Evolutionary conservation across 2,329 filamentous ascomycete genomes (phyloP).

Genomic region (Trichophyton schoenleinii): DNA sequence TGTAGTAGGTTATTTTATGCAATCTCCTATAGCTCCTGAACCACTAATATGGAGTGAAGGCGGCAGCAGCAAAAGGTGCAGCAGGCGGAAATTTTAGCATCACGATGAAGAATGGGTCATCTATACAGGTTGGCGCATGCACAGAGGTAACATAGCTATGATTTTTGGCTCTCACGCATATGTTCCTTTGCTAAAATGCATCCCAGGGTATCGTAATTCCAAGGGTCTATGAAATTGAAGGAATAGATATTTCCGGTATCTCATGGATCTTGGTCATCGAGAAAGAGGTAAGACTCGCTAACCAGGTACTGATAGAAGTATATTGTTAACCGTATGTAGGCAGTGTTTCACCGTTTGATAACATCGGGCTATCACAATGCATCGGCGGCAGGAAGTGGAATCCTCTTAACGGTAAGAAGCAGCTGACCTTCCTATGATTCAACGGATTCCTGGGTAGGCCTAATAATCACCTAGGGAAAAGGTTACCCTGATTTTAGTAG

Average conservation of each 20-base stretch:
- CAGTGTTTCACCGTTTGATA: slow-evolving; percentile 47
- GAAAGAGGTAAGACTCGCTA: slow-evolving; percentile 41
- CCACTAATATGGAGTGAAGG: slow-evolving; percentile 18
- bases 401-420: slow-evolving; percentile 43
- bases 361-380: slow-evolving; percentile 36
- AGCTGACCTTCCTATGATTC: neutral
- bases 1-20: slow-evolving; percentile 34
- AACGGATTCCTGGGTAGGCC: neutral
- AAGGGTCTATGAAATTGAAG: slow-evolving; percentile 33
- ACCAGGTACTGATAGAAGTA: neutral
- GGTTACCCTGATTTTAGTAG: slow-evolving; percentile 52
- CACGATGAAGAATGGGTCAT: slow-evolving; percentile 13
- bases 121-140: slow-evolving; percentile 29
- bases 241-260: slow-evolving; percentile 33
- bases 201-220: slow-evolving; percentile 44
- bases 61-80: slow-evolving; percentile 34
- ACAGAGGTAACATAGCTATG: slow-evolving; percentile 20
- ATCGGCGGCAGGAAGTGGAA: slow-evolving; percentile 32
- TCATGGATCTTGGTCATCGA: slow-evolving; percentile 51
- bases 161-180: slow-evolving; percentile 11
- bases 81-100: slow-evolving; percentile 25
- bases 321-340: slow-evolving; percentile 27
- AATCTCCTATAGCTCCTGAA: neutral
- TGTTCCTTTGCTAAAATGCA: slow-evolving; percentile 15
- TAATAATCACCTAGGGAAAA: slow-evolving; percentile 39